Base-by-base conservation (phyloP, 176 grass and related monocot genomes). In the Metroxylon sagu region DNA sequence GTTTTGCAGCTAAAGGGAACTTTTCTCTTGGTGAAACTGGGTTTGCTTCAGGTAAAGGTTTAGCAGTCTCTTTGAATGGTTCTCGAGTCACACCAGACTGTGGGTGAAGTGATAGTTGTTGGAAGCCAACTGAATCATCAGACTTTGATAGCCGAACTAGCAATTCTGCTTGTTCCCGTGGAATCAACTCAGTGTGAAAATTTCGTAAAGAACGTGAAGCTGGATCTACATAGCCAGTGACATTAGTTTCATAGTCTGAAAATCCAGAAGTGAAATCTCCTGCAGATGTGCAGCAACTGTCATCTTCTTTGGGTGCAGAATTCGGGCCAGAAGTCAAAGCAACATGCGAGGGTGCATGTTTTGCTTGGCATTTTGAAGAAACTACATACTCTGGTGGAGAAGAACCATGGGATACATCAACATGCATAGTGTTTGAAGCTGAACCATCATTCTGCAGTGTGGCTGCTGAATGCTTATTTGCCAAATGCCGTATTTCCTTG, bases 91-190 rank as follows among this genome's bases (percentile, higher is more conserved):
- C 7, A 61, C 25, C 14, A 18, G 57, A 23, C 18, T 29, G 8
- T 35, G 53, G 26, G 26, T 61, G 27, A 35, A 52, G 26, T 25
- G 14, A 16, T 52, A 50, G 49, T 28, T 39, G 56, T 26, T 72
- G 69, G 18, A 18, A 72, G 62, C 58, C 58, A 53, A 61, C 35
- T 53, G n/a, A 26, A 60, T 61, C 69, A 52, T 54, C 27, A 21
- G 49, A 72, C 14, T 62, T 53, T 39, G 48, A 60, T 62, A 72
- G 31, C 12, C 53, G 17, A 61, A 61, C 52, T 18, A 49, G 15
- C 17, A 29, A 19, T 14, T 71, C 26, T 57, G 18, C 54, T 35
- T 71, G 55, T 3, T 60, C 55, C 39, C 39, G 1, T 27, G 39
- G 39, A 6, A 59, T 59, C 68, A 25, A 18, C 12, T 53, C 58